These are phyloP conservation scores for Chiua virens DNA, from an alignment of 768 basidiomycete species.

Conservation along the genomic window DNA sequence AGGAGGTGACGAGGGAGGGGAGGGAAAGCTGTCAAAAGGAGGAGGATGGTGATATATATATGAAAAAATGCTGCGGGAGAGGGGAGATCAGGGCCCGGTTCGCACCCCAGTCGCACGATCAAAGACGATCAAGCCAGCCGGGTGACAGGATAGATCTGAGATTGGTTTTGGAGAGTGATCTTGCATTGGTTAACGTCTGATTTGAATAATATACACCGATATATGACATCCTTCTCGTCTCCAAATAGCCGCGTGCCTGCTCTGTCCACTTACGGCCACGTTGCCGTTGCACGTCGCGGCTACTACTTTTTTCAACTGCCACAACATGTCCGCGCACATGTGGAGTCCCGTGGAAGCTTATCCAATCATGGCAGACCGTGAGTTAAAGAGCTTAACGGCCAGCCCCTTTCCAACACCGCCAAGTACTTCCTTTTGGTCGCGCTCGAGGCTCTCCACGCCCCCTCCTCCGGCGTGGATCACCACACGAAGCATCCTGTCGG, in stretches of 20 bases:
- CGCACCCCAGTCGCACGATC: slow-evolving; percentile 57
- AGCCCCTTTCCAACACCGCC: slow-evolving; percentile 30
- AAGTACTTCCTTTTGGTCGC: slow-evolving; percentile 1
- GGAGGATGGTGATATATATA: slow-evolving; percentile 59
- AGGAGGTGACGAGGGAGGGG: slow-evolving; percentile 43
- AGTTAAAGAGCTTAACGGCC: slow-evolving; percentile 46
- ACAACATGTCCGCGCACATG: slow-evolving; percentile 35
- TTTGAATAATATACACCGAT: slow-evolving; percentile 40
- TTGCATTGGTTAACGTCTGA: slow-evolving; percentile 36
- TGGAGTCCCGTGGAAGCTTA: slow-evolving; percentile 40
- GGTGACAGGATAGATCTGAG: slow-evolving; percentile 31
- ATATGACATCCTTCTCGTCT: slow-evolving; percentile 36
- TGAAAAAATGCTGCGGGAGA: slow-evolving; percentile 39
- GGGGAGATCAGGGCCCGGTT: slow-evolving; percentile 42
- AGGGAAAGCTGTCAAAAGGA: slow-evolving; percentile 45
- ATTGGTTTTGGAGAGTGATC: slow-evolving; percentile 37
- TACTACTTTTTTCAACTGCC: slow-evolving; percentile 36
- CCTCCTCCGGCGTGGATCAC: slow-evolving; percentile 23
- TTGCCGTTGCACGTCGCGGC: slow-evolving; percentile 47
- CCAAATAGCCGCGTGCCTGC: slow-evolving; percentile 61
- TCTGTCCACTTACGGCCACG: slow-evolving; percentile 38
- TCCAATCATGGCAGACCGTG: slow-evolving; percentile 32
- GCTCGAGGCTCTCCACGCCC: slow-evolving; percentile 11
- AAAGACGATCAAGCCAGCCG: slow-evolving; percentile 56
- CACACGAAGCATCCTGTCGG: slow-evolving; percentile 14